A percentile compares a stretch with the other conserved stretches of the same genome.
phyloP scores from a whole-genome alignment of 768 basidiomycete species.

The Tylopilus sp. region DNA sequence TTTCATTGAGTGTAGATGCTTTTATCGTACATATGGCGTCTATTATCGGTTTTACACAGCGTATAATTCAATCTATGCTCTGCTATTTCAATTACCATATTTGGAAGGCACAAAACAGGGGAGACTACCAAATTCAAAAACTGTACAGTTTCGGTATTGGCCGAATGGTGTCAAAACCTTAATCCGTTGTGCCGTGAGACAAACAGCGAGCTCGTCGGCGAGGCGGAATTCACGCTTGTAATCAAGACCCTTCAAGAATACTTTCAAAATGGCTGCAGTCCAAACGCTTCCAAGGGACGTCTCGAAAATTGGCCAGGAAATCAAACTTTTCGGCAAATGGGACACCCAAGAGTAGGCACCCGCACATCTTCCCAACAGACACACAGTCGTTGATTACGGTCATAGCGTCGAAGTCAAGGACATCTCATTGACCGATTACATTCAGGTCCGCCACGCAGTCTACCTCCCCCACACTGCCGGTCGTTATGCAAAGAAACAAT shows the following conservation, averaged over 20 bases:
- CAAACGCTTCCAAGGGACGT: conserved; percentile 81
- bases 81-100: not conserved
- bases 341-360: conserved; percentile 87
- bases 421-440: conserved; percentile 98
- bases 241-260: conserved; percentile 32
- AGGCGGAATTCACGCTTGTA: conserved; percentile 13
- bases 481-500: conserved; percentile 99
- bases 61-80: conserved; percentile 6
- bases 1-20: not conserved
- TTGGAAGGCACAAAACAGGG: not conserved
- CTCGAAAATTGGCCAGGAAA: conserved; percentile 75
- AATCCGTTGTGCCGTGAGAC: conserved; percentile 11
- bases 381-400: conserved; percentile 15
- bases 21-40: conserved; percentile 15
- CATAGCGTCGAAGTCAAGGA: conserved; percentile 96
- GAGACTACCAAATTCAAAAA: conserved; percentile 8
- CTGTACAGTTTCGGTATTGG: conserved; percentile 29
- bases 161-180: conserved; percentile 28
- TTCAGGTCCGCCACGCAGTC: conserved; percentile 97
- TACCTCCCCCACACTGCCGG: conserved; percentile 99
- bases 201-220: conserved; percentile 26
- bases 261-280: conserved; percentile 56
- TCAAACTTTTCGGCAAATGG: conserved; percentile 99
- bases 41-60: conserved; percentile 7
- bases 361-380: not conserved